These are phyloP conservation scores for Globisporangium lucens DNA, from an alignment of 352 stramenopile genomes.

Conservation along the genomic window DNA sequence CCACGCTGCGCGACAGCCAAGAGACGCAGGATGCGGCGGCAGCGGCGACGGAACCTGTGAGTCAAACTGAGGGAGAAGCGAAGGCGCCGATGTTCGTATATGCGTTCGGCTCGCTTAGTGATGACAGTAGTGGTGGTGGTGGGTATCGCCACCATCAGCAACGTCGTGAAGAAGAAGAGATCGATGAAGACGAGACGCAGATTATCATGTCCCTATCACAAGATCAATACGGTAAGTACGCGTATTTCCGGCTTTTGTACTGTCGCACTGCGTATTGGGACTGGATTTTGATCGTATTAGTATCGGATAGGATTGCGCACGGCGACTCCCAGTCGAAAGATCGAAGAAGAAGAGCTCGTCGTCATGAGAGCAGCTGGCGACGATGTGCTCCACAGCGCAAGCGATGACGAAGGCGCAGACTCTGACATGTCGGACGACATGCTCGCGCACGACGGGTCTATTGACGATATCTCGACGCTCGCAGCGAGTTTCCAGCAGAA, in stretches of 20 bases:
- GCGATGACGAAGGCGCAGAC: slow-evolving; percentile 33
- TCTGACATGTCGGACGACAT: slow-evolving; percentile 74
- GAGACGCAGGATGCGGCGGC: slow-evolving; percentile 25
- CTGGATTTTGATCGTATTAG: background rate
- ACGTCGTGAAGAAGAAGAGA: slow-evolving; percentile 25
- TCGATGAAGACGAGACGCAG: slow-evolving; percentile 82
- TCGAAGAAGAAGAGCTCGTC: slow-evolving; percentile 50
- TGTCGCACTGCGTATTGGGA: background rate
- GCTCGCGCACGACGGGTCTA: slow-evolving; percentile 56
- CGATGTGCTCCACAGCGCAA: slow-evolving; percentile 3
- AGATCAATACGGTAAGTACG: slow-evolving; percentile 35
- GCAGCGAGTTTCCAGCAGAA: slow-evolving; percentile 44
- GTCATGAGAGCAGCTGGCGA: slow-evolving; percentile 15
- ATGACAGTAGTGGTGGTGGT: slow-evolving; percentile 12
- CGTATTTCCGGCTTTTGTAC: too few species aligned
- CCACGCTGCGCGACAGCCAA: slow-evolving; percentile 49
- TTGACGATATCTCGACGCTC: slow-evolving; percentile 43
- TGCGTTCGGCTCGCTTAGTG: slow-evolving; percentile 22
- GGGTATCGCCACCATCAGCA: slow-evolving; percentile 16
- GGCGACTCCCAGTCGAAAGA: slow-evolving; percentile 18
- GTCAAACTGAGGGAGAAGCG: slow-evolving; percentile 11
- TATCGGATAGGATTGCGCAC: slow-evolving; percentile 7
- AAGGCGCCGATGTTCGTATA: slow-evolving; percentile 43
- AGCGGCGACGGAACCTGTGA: slow-evolving; percentile 21
- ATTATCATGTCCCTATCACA: slow-evolving; percentile 75